Conservation (phyloP, 2,329 filamentous ascomycete genomes). For the Fusarium burgessii region DNA sequence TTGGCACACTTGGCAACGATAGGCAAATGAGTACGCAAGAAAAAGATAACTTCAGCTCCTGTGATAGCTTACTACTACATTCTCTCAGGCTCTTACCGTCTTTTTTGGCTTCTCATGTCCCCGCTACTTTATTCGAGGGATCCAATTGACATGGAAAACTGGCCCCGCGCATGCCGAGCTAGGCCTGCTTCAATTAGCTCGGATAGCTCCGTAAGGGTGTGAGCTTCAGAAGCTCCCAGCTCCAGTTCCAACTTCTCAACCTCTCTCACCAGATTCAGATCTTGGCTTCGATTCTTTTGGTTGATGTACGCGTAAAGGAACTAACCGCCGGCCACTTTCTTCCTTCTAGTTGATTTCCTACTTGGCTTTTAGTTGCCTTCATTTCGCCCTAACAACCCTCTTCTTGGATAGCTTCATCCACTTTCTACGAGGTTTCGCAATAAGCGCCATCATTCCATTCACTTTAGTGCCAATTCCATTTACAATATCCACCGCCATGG, state of each 20-base stretch:
- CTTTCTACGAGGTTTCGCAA: background rate
- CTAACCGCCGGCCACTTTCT: background rate
- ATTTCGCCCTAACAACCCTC: background rate
- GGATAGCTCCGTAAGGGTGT: background rate
- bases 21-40: background rate
- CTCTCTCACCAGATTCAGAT: background rate
- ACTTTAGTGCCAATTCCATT: background rate
- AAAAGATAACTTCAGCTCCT: background rate
- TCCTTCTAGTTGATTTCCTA: background rate
- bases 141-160: slow-evolving; percentile 4
- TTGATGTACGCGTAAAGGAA: background rate
- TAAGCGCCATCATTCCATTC: slow-evolving; percentile 9
- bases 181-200: background rate
- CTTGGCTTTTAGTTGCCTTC: background rate
- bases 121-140: background rate
- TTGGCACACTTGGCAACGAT: background rate
- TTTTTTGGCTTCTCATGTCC: background rate
- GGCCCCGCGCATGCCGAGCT: background rate
- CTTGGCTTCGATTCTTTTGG: slow-evolving; percentile 6
- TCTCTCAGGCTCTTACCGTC: background rate
- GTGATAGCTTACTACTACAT: slow-evolving; percentile 3
- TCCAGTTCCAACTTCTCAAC: background rate
- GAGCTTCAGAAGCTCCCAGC: slow-evolving; percentile 1
- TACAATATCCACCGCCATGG: slow-evolving; percentile 53
- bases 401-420: background rate